Base-by-base conservation (phyloP, 768 basidiomycete genomes). In the Cystofilobasidium macerans region DNA sequence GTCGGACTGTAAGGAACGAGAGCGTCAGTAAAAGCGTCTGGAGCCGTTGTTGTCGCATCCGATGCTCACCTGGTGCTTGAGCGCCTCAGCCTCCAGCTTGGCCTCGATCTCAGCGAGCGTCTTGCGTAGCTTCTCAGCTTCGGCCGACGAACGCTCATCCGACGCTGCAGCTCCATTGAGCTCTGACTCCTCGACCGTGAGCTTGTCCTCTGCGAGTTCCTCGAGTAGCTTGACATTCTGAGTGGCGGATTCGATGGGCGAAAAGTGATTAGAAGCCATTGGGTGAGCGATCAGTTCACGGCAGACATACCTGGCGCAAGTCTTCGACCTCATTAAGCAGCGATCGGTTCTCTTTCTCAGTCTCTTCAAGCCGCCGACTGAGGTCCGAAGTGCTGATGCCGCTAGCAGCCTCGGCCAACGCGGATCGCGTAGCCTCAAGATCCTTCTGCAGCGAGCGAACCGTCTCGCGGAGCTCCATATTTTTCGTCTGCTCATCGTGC, bases 171-270 rank as follows among this genome's bases (percentile, higher is more conserved):
- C 71, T 13, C 70, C 70, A 14, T 71, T 70, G 16, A 73, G 61
- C 24, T 71, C 69, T 40, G 72, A 80, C 71, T 83, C 84, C 72
- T 83, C 83, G 28, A 74, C 76, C 13, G 78, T 71, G n/a, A 85
- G 73, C 62, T 79, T 81, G 71, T 83, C 80, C 68, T 88, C 86
- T 33, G 88, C 78, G 45, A 84, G 85, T 32, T 85, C 85, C 72
- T 94, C 90, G 16, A 93, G 80, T 13, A 83, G 79, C 62, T 83
- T 84, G 69, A 91, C 81, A 66, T 88, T 86, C 85, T 92, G 72
- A 30, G 28, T 2, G 30, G 9, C 4, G 33, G 45, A 24, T 26
- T 12, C 24, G 35, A 4, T 22, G 4, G 53, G n/a, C n/a, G n/a
- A n/a, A n/a, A n/a, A n/a, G n/a, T n/a, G n/a, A n/a, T n/a, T n/a